A percentile compares a stretch with the other conserved stretches of the same genome.
Evolutionary conservation across 495 filamentous ascomycete genomes (phyloP).

Genomic region (Hyaloscypha hepaticicola): DNA sequence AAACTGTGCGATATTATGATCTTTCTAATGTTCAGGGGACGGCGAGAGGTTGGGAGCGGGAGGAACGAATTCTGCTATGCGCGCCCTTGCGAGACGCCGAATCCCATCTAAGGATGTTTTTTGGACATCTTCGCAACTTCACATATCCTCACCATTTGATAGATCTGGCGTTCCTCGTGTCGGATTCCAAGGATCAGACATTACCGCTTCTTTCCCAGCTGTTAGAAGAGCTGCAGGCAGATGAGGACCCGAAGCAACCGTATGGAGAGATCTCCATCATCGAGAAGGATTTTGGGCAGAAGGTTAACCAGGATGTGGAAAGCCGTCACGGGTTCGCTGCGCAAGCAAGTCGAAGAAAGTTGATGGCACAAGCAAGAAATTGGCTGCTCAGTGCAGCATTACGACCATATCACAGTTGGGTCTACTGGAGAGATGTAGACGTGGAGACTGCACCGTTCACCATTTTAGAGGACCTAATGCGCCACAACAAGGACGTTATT

Average conservation of each 20-base stretch:
- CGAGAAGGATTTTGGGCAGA: slow-evolving; percentile 98
- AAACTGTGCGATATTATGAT: slow-evolving; percentile 97
- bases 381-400: slow-evolving; percentile 95
- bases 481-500: slow-evolving; percentile 98
- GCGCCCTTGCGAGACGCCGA: slow-evolving; percentile 93
- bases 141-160: slow-evolving; percentile 97
- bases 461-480: slow-evolving; percentile 96
- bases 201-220: slow-evolving; percentile 70
- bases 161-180: slow-evolving; percentile 95
- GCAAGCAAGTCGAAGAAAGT: slow-evolving; percentile 87
- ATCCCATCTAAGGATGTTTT: slow-evolving; percentile 96
- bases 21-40: slow-evolving; percentile 86
- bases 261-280: slow-evolving; percentile 98
- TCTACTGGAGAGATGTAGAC: slow-evolving; percentile 99
- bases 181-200: slow-evolving; percentile 93
- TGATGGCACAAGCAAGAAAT: slow-evolving; percentile 98
- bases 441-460: slow-evolving; percentile 96
- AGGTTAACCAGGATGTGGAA: slow-evolving; percentile 97
- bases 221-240: slow-evolving; percentile 77
- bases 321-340: slow-evolving; percentile 97
- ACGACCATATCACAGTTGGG: slow-evolving; percentile 95
- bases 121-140: slow-evolving; percentile 90
- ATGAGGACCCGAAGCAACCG: slow-evolving; percentile 70
- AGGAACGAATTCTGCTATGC: slow-evolving; percentile 92
- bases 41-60: slow-evolving; percentile 87